Base-by-base conservation (phyloP, 192 early-diverging fungal genomes). In the Backusella psychrophila region DNA sequence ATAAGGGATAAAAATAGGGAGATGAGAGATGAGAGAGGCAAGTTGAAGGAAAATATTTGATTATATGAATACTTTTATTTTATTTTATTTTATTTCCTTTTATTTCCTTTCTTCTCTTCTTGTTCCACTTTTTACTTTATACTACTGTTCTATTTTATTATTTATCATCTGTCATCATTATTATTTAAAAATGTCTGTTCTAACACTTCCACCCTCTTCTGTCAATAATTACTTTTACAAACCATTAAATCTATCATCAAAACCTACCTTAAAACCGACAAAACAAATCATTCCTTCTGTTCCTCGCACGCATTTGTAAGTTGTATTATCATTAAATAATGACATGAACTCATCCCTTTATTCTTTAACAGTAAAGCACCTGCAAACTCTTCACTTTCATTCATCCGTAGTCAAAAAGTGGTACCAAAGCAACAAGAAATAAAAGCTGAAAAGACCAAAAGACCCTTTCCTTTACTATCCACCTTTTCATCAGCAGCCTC, bases 251-350 rank as follows among this genome's bases (percentile, higher is more conserved):
- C 26, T 63, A 26, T 63, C 56, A 63, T 63, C 56, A 69, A 69
- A 36, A 69, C 67, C 67, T 36, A 39, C 67, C 1, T 35, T 39
- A 15, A 36, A 69, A 19, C 9, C 56, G 1, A 23, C 21, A 63
- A 69, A 69, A 23, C 67, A 34, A 36, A 69, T 69, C n/a, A 69
- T 69, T 36, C 67, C 67, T 39, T 69, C 67, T 39, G n/a, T 69
- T 36, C 67, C 67, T 69, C 67, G 67, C n/a, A 11, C 31, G n/a
- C 67, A 39, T 23, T 36, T 69, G 67, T 69, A 69, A 39, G 67
- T 69, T 21, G 7, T 39, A 7, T 5, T 69, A 34, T n/a, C 14
- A 36, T 6, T 35, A 31, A 9, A n/a, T 3, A 23, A 21, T 26
- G 23, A 59, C 0, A 59, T 21, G 26, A 12, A 26, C 53, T 59